Percentiles rank a stretch among this genome's conserved stretches.
phyloP scores from a whole-genome alignment of 2,329 filamentous ascomycete genomes.

The Neophaeococcomyces mojaviensis region DNA sequence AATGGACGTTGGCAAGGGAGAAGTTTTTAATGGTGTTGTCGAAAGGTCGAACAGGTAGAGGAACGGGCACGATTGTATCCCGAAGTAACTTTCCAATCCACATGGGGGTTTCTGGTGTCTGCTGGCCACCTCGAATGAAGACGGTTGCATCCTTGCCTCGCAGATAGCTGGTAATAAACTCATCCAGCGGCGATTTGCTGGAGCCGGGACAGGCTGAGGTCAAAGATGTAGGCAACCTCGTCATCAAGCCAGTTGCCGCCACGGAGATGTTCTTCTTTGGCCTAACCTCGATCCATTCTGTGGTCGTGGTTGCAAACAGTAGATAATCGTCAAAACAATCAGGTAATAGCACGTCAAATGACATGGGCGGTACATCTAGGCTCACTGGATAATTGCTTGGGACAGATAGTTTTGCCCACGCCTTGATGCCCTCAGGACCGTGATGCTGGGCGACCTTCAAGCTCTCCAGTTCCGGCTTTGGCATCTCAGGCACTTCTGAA shows the following conservation, averaged over 20 bases:
- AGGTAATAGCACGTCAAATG: constrained; percentile 76
- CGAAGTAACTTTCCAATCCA: constrained; percentile 79
- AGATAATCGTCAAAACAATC: constrained; percentile 70
- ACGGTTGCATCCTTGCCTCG: constrained; percentile 70
- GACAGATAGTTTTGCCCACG: constrained; percentile 66
- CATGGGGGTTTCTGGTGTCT: constrained; percentile 59
- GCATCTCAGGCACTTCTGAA: constrained; percentile 65
- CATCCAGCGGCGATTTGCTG: constrained; percentile 73
- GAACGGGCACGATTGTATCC: constrained; percentile 74
- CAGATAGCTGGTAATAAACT: constrained; percentile 72
- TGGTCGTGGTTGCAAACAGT: constrained; percentile 67
- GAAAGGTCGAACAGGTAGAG: constrained; percentile 73
- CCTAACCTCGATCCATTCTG: constrained; percentile 57
- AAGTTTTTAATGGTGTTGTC: constrained; percentile 83
- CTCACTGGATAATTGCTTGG: constrained; percentile 72
- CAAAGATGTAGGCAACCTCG: constrained; percentile 64
- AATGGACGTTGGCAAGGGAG: constrained; percentile 75
- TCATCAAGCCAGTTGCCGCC: constrained; percentile 64
- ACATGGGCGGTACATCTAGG: constrained; percentile 68
- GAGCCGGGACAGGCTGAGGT: constrained; percentile 68
- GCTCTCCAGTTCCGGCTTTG: constrained; percentile 72
- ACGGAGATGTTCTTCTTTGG: constrained; percentile 62
- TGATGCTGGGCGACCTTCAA: constrained; percentile 68
- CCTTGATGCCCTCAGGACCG: constrained; percentile 57
- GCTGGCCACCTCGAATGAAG: constrained; percentile 71